These are phyloP conservation scores for Kalmanozyma brasiliensis DNA, from an alignment of 1,284 basidiomycete species.

Conservation along the genomic window DNA sequence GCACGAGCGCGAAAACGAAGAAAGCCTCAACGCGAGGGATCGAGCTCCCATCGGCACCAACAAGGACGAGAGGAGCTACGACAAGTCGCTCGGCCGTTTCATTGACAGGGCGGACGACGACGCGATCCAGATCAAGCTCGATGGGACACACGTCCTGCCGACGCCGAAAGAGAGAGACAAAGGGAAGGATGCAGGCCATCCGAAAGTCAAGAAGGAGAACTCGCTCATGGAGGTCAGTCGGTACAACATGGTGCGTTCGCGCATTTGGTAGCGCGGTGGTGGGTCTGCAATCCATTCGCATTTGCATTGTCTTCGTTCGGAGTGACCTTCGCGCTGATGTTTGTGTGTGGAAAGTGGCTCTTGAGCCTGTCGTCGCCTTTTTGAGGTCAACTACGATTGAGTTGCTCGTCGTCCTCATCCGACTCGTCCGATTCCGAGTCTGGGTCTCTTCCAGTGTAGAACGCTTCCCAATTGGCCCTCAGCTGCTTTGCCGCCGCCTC, in stretches of 20 bases:
- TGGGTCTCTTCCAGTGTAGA: constrained; percentile 11
- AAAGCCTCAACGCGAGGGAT: constrained; percentile 58
- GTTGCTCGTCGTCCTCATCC: too few species aligned
- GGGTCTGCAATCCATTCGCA: neutral
- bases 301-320: neutral
- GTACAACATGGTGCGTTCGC: constrained; percentile 62
- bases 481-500: constrained; percentile 29
- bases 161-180: constrained; percentile 15
- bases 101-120: constrained; percentile 59
- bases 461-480: constrained; percentile 26
- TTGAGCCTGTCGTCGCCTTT: constrained; percentile 11
- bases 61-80: constrained; percentile 53
- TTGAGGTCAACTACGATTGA: too few species aligned
- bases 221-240: constrained; percentile 63
- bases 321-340: neutral
- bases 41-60: constrained; percentile 62
- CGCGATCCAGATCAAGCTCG: constrained; percentile 52
- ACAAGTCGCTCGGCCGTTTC: constrained; percentile 48
- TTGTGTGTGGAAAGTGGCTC: neutral
- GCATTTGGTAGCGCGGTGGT: constrained; percentile 54
- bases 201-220: constrained; percentile 28
- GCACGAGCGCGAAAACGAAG: constrained; percentile 60
- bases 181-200: constrained; percentile 1
- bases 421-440: constrained; percentile 11
- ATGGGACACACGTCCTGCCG: constrained; percentile 45